These are phyloP conservation scores for Alopecurus myosuroides DNA, from an alignment of 176 grass and related monocot species.

Conservation along the genomic window DNA sequence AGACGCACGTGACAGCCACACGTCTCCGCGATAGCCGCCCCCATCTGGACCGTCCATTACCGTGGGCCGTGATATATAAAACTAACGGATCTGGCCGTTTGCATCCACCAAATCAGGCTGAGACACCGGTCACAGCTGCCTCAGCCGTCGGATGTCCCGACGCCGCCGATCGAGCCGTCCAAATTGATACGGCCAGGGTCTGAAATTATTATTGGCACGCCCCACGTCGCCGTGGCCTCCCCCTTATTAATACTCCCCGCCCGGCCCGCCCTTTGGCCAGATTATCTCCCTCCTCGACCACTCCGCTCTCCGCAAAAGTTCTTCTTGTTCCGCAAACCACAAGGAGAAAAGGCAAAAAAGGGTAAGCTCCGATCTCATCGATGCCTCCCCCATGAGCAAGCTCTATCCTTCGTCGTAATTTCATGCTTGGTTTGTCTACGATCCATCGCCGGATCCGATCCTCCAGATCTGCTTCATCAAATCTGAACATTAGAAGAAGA, in stretches of 20 bases:
- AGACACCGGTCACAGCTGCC: neutral
- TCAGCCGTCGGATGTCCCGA: slow-evolving; percentile 4
- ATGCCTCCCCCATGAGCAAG: neutral
- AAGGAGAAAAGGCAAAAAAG: neutral
- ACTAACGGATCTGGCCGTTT: neutral
- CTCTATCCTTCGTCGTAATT: neutral
- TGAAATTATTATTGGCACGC: neutral
- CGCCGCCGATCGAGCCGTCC: neutral
- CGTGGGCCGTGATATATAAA: neutral
- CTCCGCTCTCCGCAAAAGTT: neutral
- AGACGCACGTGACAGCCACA: neutral
- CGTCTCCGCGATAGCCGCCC: neutral
- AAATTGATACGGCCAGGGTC: neutral
- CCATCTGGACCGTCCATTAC: slow-evolving; percentile 26
- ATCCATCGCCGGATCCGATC: neutral
- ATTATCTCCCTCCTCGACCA: neutral
- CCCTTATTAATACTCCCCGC: slow-evolving; percentile 26
- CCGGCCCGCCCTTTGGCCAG: neutral
- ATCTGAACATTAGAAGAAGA: neutral
- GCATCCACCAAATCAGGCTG: slow-evolving; percentile 8
- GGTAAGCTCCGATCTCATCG: slow-evolving; percentile 22
- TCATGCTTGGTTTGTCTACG: neutral
- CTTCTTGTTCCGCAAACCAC: slow-evolving; percentile 13
- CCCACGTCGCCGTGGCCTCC: neutral
- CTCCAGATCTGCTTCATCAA: neutral